Conservation (phyloP, 306 rosid species). For the Pterocarpus macrocarpus region DNA sequence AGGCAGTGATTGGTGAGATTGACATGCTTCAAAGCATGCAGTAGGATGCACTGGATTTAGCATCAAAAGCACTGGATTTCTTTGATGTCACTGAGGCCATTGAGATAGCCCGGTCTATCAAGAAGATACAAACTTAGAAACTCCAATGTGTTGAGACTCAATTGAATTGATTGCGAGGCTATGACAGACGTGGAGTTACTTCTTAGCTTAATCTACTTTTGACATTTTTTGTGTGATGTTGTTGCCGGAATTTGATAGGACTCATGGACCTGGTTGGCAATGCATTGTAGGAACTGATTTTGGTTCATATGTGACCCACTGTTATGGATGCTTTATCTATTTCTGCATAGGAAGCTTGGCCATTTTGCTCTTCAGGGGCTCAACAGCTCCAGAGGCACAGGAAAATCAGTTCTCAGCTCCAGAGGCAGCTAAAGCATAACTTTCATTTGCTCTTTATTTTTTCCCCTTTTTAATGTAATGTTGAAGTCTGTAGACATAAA, state of each 20-base stretch:
- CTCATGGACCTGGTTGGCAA: slow-evolving; percentile 86
- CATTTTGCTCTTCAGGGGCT: slow-evolving; percentile 80
- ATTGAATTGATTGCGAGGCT: background rate
- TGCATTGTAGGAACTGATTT: slow-evolving; percentile 94
- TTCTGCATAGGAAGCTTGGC: slow-evolving; percentile 79
- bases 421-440: slow-evolving; percentile 42
- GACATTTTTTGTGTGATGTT: slow-evolving; percentile 12
- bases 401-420: slow-evolving; percentile 59
- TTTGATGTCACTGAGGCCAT: slow-evolving; percentile 88
- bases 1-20: slow-evolving; percentile 83
- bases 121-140: slow-evolving; percentile 55
- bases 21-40: slow-evolving; percentile 90
- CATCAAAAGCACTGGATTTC: slow-evolving; percentile 88
- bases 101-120: slow-evolving; percentile 82
- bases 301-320: slow-evolving; percentile 92
- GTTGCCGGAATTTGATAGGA: slow-evolving; percentile 78
- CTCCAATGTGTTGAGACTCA: no score
- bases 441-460: background rate
- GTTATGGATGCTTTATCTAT: slow-evolving; percentile 80
- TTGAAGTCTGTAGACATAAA: background rate
- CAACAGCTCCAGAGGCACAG: slow-evolving; percentile 60
- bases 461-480: background rate
- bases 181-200: background rate
- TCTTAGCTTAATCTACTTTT: background rate
- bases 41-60: slow-evolving; percentile 71